Percentiles rank a stretch among this genome's conserved stretches.
Evolutionary conservation across 1,139 yeast genomes (phyloP).

Genomic region (Yamadazyma atlantica): DNA sequence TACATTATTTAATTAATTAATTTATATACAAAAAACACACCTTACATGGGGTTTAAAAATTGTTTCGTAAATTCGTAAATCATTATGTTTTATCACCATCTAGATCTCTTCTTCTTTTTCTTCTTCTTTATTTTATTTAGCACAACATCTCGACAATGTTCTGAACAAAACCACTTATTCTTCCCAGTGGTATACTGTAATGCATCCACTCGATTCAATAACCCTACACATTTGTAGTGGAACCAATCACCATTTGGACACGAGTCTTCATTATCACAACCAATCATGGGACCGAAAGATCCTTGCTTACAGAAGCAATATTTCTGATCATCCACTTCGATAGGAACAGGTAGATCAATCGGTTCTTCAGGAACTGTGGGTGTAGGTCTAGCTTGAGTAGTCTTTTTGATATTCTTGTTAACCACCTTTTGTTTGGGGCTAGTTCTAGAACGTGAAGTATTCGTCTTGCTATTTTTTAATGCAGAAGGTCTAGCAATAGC

Average conservation of each 20-base stretch:
- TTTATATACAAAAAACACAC: not conserved
- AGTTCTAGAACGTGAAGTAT: not conserved
- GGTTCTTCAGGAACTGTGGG: slow-evolving; percentile 5
- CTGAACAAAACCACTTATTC: slow-evolving; percentile 44
- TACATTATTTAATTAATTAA: slow-evolving; percentile 8
- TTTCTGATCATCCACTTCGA: slow-evolving; percentile 21
- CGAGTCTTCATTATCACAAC: slow-evolving; percentile 40
- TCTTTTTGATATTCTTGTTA: not conserved
- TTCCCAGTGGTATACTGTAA: slow-evolving; percentile 37
- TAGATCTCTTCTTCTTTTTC: slow-evolving; percentile 19
- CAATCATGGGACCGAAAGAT: slow-evolving; percentile 49
- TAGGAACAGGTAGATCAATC: not conserved
- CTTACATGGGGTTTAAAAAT: not conserved
- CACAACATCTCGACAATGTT: slow-evolving; percentile 26
- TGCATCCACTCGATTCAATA: slow-evolving; percentile 41
- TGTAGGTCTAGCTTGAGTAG: not conserved
- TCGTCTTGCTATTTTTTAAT: not conserved
- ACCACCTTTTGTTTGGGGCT: not conserved
- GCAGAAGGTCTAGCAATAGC: not conserved
- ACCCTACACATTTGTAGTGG: slow-evolving; percentile 49
- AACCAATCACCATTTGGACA: slow-evolving; percentile 54
- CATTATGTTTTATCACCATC: slow-evolving; percentile 9
- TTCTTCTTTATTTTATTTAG: slow-evolving; percentile 14
- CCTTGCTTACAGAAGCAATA: slow-evolving; percentile 48
- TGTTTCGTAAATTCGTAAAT: not conserved